Base-by-base conservation (phyloP, 176 grass and related monocot species). In the Lolium perenne region DNA sequence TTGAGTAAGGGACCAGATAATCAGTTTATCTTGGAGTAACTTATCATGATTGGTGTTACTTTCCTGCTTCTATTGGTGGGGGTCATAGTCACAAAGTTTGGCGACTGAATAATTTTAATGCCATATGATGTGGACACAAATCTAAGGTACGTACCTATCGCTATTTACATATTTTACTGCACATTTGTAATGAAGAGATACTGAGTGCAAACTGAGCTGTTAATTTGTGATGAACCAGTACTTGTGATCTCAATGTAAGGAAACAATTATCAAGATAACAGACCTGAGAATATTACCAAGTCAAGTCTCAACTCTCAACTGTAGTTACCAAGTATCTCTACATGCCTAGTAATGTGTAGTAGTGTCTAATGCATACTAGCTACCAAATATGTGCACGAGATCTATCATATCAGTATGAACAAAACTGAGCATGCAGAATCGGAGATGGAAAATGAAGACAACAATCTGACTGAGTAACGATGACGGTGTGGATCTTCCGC, bases 391-490 rank as follows among this genome's bases (percentile, higher is more conserved):
- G 26, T 66, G 63, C 32, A 68, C 7, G 32, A 35, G 13, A 32
- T 65, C 32, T 64, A 64, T 64, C 62, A 65, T 29, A 65, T 65
- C 62, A 15, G 62, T 65, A 65, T 65, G 62, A 32, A 65, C 26
- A 68, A 18, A 35, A 38, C 13, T 38, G 64, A 38, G 15, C 29
- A 18, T 68, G 64, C 64, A 32, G 62, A 65, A 29, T 32, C 32
- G 25, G 62, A 68, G 14, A 35, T 68, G 32, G 64, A 38, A 38
- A 68, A 38, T 17, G 64, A 38, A 68, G 29, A 38, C 29, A 68
- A 38, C 6, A 68, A 38, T 68, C 64, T 68, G 64, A 38, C 29
- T 2, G 15, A 38, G 29, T 3, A 9, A 68, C 2, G 29, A 18
- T 15, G 32, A 14, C 7, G 2, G 64, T 38, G 64, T 35, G 64